These are phyloP conservation scores for Endoconidiophora laricicola DNA, from an alignment of 2,329 filamentous ascomycete species.

Conservation along the genomic window DNA sequence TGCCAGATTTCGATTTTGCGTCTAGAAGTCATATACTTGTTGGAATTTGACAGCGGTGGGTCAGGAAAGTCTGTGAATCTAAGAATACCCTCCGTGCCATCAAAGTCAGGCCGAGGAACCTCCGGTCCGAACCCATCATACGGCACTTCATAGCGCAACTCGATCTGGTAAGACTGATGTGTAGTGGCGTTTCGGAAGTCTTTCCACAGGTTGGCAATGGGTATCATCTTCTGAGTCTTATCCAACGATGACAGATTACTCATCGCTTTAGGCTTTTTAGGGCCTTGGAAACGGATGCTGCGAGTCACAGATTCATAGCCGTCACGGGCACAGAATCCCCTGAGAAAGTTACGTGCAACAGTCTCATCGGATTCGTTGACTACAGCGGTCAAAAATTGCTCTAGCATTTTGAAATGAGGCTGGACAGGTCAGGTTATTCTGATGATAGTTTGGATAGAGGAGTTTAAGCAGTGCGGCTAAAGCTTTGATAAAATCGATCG, in stretches of 20 bases:
- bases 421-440: too few species aligned
- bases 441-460: too few species aligned
- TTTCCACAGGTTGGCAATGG: conserved; percentile 30
- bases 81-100: conserved; percentile 30
- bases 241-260: conserved; percentile 21
- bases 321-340: conserved; percentile 40
- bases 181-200: conserved; percentile 37
- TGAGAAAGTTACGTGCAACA: conserved; percentile 34
- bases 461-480: too few species aligned
- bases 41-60: conserved; percentile 27
- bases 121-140: conserved; percentile 20
- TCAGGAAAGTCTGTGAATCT: conserved; percentile 46
- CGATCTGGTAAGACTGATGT: conserved; percentile 40
- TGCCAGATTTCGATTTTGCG: conserved; percentile 41
- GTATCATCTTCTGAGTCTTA: conserved; percentile 24
- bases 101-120: conserved; percentile 29
- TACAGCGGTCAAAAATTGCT: conserved; percentile 40
- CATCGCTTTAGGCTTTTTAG: conserved; percentile 28
- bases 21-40: conserved; percentile 31
- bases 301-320: conserved; percentile 33
- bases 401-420: conserved; percentile 29
- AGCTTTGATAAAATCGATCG: too few species aligned
- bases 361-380: conserved; percentile 33
- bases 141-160: conserved; percentile 36
- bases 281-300: conserved; percentile 38